phyloP scores from a whole-genome alignment of 768 basidiomycete genomes.

The Hypholoma fasciculare region DNA sequence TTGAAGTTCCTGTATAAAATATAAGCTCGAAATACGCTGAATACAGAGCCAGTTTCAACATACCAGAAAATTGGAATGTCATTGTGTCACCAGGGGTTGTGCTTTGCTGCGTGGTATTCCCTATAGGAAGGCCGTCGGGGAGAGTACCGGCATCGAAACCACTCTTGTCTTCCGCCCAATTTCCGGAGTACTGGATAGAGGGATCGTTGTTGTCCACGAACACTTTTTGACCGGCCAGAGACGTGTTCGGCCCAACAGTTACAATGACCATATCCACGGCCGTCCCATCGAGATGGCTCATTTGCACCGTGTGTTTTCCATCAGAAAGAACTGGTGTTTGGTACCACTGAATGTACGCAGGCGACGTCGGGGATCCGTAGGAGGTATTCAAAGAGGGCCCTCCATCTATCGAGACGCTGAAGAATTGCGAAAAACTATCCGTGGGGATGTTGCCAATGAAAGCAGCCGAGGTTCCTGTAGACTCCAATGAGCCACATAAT shows the following conservation, averaged over 20 bases:
- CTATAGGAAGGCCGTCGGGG: constrained; percentile 16
- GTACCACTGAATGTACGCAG: constrained; percentile 25
- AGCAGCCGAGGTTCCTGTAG: constrained; percentile 19
- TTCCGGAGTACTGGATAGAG: constrained; percentile 18
- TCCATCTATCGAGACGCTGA: constrained; percentile 21
- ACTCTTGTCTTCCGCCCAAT: constrained; percentile 14
- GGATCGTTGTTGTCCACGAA: constrained; percentile 26
- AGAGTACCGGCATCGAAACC: constrained; percentile 14
- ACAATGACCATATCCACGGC: constrained; percentile 26
- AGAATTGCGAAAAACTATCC: constrained; percentile 10
- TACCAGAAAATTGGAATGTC: constrained; percentile 25
- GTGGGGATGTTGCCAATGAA: constrained; percentile 24
- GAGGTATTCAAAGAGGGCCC: constrained; percentile 13
- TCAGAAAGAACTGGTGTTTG: constrained; percentile 22
- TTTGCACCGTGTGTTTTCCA: constrained; percentile 23
- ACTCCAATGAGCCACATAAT: neutral
- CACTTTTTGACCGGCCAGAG: constrained; percentile 19
- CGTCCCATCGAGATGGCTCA: constrained; percentile 19
- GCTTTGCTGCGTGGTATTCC: constrained; percentile 17
- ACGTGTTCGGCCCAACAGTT: constrained; percentile 20
- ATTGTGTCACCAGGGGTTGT: constrained; percentile 15
- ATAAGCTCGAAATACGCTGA: neutral
- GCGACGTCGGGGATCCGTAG: constrained; percentile 10
- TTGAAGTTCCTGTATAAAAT: constrained; percentile 17
- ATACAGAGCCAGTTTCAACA: neutral